Evolutionary conservation across 2,329 filamentous ascomycete species (phyloP).

Genomic region (Aspergillus ustus): DNA sequence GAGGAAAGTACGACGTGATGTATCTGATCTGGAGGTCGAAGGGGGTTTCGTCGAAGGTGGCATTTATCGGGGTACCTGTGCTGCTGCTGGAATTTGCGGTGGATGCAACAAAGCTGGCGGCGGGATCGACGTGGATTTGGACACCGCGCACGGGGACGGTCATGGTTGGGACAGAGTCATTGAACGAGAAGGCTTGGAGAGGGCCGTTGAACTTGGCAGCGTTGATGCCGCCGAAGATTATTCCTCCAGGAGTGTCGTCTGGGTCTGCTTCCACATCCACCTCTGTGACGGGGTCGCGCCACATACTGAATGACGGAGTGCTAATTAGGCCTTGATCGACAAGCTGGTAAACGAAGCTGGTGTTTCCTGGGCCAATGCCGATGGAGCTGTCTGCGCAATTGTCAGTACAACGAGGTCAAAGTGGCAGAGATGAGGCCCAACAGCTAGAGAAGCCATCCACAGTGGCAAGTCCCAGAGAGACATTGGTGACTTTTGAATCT

Average conservation of each 20-base stretch:
- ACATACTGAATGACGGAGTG: slow-evolving; percentile 11
- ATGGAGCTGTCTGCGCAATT: slow-evolving; percentile 6
- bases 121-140: slow-evolving; percentile 6
- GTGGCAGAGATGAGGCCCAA: not conserved
- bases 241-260: not conserved
- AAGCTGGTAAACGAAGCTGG: slow-evolving; percentile 12
- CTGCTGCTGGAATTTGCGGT: not conserved
- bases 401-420: not conserved
- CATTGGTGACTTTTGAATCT: not conserved
- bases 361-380: slow-evolving; percentile 1
- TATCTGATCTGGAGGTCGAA: slow-evolving; percentile 1
- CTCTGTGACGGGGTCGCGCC: not conserved
- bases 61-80: not conserved
- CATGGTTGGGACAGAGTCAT: not conserved
- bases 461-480: not conserved
- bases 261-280: not conserved
- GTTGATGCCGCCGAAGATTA: slow-evolving; percentile 16
- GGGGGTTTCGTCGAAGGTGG: slow-evolving; percentile 2
- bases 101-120: not conserved
- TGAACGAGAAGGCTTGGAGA: slow-evolving; percentile 11
- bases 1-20: slow-evolving; percentile 2
- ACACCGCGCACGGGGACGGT: slow-evolving; percentile 5
- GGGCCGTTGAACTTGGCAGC: slow-evolving; percentile 13
- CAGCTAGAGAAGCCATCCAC: not conserved
- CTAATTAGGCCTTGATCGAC: slow-evolving; percentile 9